phyloP scores from a whole-genome alignment of 768 basidiomycete species.

The Podaxis sp. region DNA sequence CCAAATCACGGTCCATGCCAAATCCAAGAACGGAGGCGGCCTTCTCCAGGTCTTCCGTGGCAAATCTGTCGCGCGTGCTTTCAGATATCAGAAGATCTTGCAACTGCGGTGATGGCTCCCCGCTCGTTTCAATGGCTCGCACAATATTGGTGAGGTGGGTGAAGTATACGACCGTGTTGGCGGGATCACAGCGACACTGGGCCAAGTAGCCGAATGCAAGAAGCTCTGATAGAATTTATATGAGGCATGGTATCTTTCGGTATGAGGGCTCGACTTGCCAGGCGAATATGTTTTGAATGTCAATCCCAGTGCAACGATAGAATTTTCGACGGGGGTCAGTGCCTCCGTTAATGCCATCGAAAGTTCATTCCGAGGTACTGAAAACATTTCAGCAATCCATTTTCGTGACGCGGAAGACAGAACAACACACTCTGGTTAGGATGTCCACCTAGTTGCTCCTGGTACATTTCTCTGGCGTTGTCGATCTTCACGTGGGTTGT shows the following conservation, averaged over 20 bases:
- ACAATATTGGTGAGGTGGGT: constrained; percentile 54
- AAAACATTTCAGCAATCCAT: constrained; percentile 11
- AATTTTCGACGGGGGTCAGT: constrained; percentile 37
- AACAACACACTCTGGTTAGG: constrained; percentile 65
- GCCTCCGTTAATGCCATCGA: constrained; percentile 37
- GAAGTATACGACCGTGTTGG: constrained; percentile 62
- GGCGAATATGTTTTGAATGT: constrained; percentile 65
- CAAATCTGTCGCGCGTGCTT: constrained; percentile 63
- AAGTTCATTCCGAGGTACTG: constrained; percentile 56
- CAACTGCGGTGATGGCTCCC: constrained; percentile 46
- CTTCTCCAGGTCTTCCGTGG: constrained; percentile 48
- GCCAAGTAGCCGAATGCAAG: constrained; percentile 79
- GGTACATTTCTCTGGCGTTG: constrained; percentile 68
- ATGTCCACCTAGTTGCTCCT: constrained; percentile 72
- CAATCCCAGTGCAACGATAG: constrained; percentile 57
- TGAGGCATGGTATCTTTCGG: constrained; percentile 1
- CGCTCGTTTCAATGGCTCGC: constrained; percentile 46
- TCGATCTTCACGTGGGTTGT: constrained; percentile 53
- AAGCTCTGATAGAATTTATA: constrained; percentile 46
- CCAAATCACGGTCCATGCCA: constrained; percentile 54
- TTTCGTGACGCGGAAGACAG: neutral
- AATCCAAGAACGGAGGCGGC: constrained; percentile 64
- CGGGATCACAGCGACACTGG: constrained; percentile 80
- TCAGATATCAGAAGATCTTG: constrained; percentile 63
- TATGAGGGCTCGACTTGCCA: constrained; percentile 41